Base-by-base conservation (phyloP, 106 monocot species). In the Gastrodia elata region DNA sequence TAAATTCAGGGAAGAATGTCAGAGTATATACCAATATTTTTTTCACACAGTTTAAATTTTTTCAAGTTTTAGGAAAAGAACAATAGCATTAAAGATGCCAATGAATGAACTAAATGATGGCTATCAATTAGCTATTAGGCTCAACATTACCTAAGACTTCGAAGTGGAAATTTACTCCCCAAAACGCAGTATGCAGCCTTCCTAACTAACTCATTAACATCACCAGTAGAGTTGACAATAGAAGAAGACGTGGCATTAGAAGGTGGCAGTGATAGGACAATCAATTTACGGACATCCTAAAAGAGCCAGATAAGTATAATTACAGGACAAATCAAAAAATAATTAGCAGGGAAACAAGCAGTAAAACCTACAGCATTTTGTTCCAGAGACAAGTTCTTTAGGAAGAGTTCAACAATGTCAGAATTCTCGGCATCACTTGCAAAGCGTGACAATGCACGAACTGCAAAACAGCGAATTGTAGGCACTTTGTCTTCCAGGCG, bases 161-260 rank as follows among this genome's bases (percentile, higher is more conserved):
- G 93, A 48, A 98, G 91, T 6, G 93, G 98, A 73, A 93, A 88
- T 87, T 93, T 98, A 68, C 64, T 77, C 57, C 91, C 81, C 72
- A 98, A 71, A 28, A 84, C 88, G 55, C 55, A 78, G 56, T 98
- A 93, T 44, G 93, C 84, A 71, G 88, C 88, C 74, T 74, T 91
- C 20, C 98, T 84, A 37, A 93, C 98, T 14, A 81, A 85, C 64
- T 91, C 98, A 52, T 79, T 91, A 34, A 89, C 87, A 78, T 98
- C 98, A 73, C 91, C 91, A 10, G 88, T 98, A 44, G 91, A 76
- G 27, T 71, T 76, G 68, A 98, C 71, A 70, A 98, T 78, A 5
- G 69, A 77, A 22, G 77, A 74, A 38, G 55, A 59, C 52, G 98
- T 91, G 4, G 73, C 61, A 79, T 69, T 83, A 15, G 88, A 83